Evolutionary conservation across 768 basidiomycete genomes (phyloP).

Genomic region (Lentinula sp.): DNA sequence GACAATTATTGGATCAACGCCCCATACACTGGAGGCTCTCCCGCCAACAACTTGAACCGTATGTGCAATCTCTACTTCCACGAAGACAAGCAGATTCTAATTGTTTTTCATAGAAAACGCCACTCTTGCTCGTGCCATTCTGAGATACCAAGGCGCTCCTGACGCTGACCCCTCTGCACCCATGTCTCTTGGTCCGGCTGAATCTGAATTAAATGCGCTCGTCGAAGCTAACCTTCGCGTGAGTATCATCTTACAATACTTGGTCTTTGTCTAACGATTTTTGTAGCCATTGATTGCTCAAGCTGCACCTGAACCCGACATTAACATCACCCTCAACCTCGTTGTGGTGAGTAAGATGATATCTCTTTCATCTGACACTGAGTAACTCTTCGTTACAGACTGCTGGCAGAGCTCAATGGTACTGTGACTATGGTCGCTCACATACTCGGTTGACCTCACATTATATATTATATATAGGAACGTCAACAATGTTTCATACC

Average conservation of each 20-base stretch:
- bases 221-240: constrained; percentile 10
- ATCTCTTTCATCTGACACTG: background rate
- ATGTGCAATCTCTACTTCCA: constrained; percentile 6
- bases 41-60: constrained; percentile 25
- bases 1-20: constrained; percentile 43
- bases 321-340: constrained; percentile 19
- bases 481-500: constrained; percentile 25
- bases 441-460: background rate
- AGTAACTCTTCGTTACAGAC: background rate
- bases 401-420: constrained; percentile 17
- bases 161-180: constrained; percentile 25
- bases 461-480: constrained; percentile 10
- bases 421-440: constrained; percentile 10
- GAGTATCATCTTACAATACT: background rate
- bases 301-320: constrained; percentile 14
- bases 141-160: constrained; percentile 33
- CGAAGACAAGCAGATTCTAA: background rate
- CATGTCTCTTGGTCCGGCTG: constrained; percentile 14
- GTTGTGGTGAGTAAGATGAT: constrained; percentile 12
- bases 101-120: constrained; percentile 16
- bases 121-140: constrained; percentile 25
- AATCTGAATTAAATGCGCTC: background rate
- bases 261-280: background rate
- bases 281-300: constrained; percentile 13
- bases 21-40: constrained; percentile 24